phyloP scores from a whole-genome alignment of 768 basidiomycete species.

The Favolaschia claudopus region DNA sequence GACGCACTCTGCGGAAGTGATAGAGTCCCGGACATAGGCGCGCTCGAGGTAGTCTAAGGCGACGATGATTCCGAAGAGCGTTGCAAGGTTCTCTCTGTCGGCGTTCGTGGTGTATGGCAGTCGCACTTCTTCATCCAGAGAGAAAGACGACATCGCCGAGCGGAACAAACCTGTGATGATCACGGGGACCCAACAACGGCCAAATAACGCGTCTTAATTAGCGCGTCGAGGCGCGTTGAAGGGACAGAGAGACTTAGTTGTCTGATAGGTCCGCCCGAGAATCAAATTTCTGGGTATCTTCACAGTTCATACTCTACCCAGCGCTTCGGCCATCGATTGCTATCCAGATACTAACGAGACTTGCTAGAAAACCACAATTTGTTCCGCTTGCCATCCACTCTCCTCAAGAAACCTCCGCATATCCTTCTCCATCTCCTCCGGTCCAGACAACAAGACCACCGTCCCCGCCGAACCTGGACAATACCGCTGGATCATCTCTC shows the following conservation, averaged over 20 bases:
- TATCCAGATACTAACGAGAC: no score
- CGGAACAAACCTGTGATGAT: no score
- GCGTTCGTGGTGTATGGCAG: conserved; percentile 87
- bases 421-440: conserved; percentile 7
- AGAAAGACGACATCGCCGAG: conserved; percentile 58
- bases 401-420: background rate
- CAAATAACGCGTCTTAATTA: no score
- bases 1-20: conserved; percentile 89
- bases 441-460: conserved; percentile 6
- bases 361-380: conserved; percentile 11
- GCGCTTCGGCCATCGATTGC: no score
- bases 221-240: no score
- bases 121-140: conserved; percentile 91
- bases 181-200: no score
- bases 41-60: conserved; percentile 94
- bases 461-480: background rate
- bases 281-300: no score
- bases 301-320: no score
- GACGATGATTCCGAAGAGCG: conserved; percentile 91
- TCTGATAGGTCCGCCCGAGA: no score
- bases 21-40: conserved; percentile 93
- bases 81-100: conserved; percentile 89
- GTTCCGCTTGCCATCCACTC: conserved; percentile 7
- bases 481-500: background rate
- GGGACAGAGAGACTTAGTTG: no score